Conservation (phyloP, 305 asterid genomes). For the Salvia sclarea region DNA sequence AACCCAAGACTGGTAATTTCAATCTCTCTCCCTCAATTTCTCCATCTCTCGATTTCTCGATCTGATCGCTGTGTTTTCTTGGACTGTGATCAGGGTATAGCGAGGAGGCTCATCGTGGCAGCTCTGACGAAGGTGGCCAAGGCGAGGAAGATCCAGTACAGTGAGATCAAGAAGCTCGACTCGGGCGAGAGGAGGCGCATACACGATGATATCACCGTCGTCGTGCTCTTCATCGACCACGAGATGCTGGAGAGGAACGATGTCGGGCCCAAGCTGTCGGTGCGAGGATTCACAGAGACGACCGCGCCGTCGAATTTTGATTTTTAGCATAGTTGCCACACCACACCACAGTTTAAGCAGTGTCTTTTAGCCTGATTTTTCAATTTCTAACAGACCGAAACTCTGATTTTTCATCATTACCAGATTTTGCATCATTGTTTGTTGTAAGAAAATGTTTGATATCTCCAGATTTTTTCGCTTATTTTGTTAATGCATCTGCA, state of each 20-base stretch:
- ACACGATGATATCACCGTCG: constrained; percentile 77
- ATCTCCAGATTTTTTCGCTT: background rate
- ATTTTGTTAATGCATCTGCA: background rate
- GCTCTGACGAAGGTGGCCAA: constrained; percentile 54
- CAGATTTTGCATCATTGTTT: background rate
- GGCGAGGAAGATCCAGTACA: constrained; percentile 44
- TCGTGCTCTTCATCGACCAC: constrained; percentile 63
- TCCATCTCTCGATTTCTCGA: background rate
- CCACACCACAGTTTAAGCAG: too few species aligned
- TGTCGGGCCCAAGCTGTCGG: constrained; percentile 45
- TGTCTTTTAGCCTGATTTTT: background rate
- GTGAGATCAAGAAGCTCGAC: constrained; percentile 45
- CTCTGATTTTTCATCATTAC: background rate
- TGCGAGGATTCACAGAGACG: constrained; percentile 60
- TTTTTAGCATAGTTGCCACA: constrained; percentile 21
- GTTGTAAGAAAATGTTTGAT: background rate
- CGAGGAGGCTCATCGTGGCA: constrained; percentile 58
- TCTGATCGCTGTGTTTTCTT: background rate
- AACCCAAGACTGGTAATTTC: constrained; percentile 59
- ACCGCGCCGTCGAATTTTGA: constrained; percentile 54
- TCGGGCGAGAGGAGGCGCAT: constrained; percentile 50
- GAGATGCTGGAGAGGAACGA: constrained; percentile 42
- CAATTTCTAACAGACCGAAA: constrained; percentile 12
- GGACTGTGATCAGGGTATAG: constrained; percentile 58
- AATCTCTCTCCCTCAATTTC: background rate